Evolutionary conservation across 495 filamentous ascomycete species (phyloP).

Genomic region (Aspergillus baeticus): DNA sequence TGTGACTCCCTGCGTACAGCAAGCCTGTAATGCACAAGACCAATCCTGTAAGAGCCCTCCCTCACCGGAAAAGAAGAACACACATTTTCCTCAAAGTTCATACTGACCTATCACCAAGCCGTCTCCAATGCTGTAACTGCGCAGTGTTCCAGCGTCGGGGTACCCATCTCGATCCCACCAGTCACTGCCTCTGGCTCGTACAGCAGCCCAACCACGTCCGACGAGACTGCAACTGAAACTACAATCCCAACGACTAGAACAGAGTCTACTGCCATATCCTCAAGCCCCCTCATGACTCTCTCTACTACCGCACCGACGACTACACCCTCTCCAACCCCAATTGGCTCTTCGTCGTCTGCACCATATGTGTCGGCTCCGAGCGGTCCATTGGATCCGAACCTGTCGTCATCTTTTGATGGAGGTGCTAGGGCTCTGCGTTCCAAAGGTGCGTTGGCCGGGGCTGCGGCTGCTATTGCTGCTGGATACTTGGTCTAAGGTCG

Average conservation of each 20-base stretch:
- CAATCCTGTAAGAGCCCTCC: constrained; percentile 31
- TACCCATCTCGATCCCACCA: constrained; percentile 39
- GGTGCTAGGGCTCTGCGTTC: neutral
- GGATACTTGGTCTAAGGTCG: neutral
- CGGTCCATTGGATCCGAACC: neutral
- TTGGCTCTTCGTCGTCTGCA: constrained; percentile 13
- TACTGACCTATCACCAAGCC: constrained; percentile 19
- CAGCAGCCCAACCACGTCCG: neutral
- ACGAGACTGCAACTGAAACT: neutral
- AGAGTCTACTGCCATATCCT: constrained; percentile 4
- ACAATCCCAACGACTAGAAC: neutral
- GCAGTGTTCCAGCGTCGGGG: constrained; percentile 35
- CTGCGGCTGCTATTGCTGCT: neutral
- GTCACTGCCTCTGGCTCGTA: constrained; percentile 19
- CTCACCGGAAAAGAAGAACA: too few relatives aligned
- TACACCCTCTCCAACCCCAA: constrained; percentile 6
- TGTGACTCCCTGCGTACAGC: constrained; percentile 47
- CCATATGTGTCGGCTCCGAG: neutral
- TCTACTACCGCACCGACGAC: constrained; percentile 4
- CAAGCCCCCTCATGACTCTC: constrained; percentile 11
- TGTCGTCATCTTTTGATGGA: neutral
- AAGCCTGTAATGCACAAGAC: constrained; percentile 35
- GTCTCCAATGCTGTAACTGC: constrained; percentile 37
- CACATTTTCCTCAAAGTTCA: neutral
- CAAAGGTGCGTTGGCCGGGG: neutral